Evolutionary conservation across 2,329 filamentous ascomycete species (phyloP), one percentile per base, ranked within the genome.

Genomic region (Colletotrichum sp.): DNA sequence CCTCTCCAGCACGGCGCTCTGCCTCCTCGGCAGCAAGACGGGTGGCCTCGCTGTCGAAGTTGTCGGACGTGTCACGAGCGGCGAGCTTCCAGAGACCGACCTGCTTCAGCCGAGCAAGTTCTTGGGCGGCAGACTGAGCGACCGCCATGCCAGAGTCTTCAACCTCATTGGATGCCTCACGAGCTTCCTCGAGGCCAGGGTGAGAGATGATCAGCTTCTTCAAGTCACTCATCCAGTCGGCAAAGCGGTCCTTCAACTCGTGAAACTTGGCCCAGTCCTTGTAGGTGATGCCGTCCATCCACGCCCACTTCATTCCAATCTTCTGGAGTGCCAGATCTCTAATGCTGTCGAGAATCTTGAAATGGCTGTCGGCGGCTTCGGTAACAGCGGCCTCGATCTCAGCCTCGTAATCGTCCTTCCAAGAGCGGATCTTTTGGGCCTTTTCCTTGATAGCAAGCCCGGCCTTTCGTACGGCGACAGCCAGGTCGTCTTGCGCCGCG

Each of bases 221-320:
- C 64, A 99, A 92, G 79, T 97, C 95, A 43, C 91, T 89, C 71
- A 95, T 94, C 96, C 96, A 98, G 80, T 95, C 92, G 64, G 94
- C 93, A 68, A 98, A 94, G 15, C 94, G 93, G 70, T 91, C 91
- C 86, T 95, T 97, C 74, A 99, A 88, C 75, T 94, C 92, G 83
- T 98, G 96, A 82, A 98, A 99, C 83, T 96, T 97, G 75, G 94
- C 92, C 97, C 97, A 99, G 83, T 99, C 96, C 84, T 97, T 96
- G 88, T 99, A 98, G 2, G 96, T 98, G 76, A 99, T 91, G 36
- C 95, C 95, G 74, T 98, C 96, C 86, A 96, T 97, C 93, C 95
- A 98, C 15, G 96, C 96, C 96, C 97, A 99, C 81, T 91, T 92
- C 92, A 97, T 96, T 72, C 96, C 96, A 70, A 98, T 95, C 83